Conservation (phyloP, 1,139 yeast genomes). For the Scheffersomyces illinoinensis region DNA sequence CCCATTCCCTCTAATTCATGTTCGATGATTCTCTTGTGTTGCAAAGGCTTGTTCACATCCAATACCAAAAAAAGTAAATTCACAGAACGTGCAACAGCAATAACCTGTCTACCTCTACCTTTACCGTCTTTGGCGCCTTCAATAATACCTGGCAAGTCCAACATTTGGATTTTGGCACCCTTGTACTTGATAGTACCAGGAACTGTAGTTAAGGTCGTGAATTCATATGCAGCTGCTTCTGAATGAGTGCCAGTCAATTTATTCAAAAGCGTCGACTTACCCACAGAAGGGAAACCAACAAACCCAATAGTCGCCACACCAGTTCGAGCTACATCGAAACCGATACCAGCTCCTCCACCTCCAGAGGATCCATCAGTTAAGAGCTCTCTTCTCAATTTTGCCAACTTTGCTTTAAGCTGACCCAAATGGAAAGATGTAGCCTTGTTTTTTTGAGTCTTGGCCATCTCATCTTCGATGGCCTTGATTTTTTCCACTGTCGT, state of each 20-base stretch:
- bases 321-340: constrained; percentile 96
- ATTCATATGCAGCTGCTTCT: constrained; percentile 95
- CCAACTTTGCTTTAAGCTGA: constrained; percentile 92
- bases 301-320: constrained; percentile 98
- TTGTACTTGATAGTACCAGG: constrained; percentile 95
- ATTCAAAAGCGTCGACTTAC: constrained; percentile 83
- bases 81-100: constrained; percentile 97
- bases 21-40: constrained; percentile 90
- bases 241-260: constrained; percentile 94
- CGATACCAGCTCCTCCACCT: constrained; percentile 89
- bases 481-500: constrained; percentile 89
- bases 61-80: constrained; percentile 87
- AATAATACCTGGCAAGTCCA: constrained; percentile 97
- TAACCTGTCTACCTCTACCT: constrained; percentile 98
- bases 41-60: constrained; percentile 94
- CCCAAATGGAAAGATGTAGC: constrained; percentile 96
- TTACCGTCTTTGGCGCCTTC: constrained; percentile 99
- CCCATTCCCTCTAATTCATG: constrained; percentile 97
- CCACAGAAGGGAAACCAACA: constrained; percentile 99
- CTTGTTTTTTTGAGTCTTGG: constrained; percentile 93
- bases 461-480: constrained; percentile 94
- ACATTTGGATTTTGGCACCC: constrained; percentile 97
- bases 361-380: constrained; percentile 73
- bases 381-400: constrained; percentile 89
- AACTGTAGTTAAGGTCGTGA: constrained; percentile 95